Base-by-base conservation (phyloP, 495 filamentous ascomycete species). In the Sporormia fimetaria region DNA sequence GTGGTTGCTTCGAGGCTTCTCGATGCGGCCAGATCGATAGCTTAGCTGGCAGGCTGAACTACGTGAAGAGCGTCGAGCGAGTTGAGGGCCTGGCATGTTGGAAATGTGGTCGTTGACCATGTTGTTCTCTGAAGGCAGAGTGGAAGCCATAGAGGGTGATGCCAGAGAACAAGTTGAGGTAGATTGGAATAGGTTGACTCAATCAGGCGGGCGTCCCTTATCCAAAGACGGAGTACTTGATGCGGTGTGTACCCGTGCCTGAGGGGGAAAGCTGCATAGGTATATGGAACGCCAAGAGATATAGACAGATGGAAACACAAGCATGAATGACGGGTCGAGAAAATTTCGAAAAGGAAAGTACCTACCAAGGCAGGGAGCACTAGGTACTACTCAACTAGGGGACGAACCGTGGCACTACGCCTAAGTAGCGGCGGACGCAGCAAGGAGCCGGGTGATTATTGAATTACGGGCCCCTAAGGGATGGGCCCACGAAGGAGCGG, bases 261-360 rank as follows among this genome's bases (percentile, higher is more conserved):
- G n/a, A n/a, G n/a, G 38, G 37, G 44, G 40, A 29, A 40, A 49
- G 44, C 32, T 49, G 51, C 35, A 42, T 37, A 49, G 51, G 45
- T 54, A 54, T 54, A 54, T 54, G 51, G 26, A 22, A 32, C 31
- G 44, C 51, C 45, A 49, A 54, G 51, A 49, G 31, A 49, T 42
- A 42, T 44, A 48, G 40, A 54, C 44, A 12, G 34, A 54, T 46
- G 41, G 33, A 42, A 41, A 42, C 49, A 42, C 40, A 40, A 42
- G 44, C 28, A 11, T 42, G 40, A 37, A 28, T 37, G 24, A 42
- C 38, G 6, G 25, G 23, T 9, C 23, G 27, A 38, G 12, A 27
- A 34, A 43, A n/a, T n/a, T n/a, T n/a, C n/a, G n/a, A n/a, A n/a
- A n/a, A n/a, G n/a, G n/a, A n/a, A n/a, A n/a, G n/a, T n/a, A n/a